Percentiles rank a stretch among this genome's conserved stretches.
Conservation (phyloP, 2,329 filamentous ascomycete species). For the Tolypocladium sp. region DNA sequence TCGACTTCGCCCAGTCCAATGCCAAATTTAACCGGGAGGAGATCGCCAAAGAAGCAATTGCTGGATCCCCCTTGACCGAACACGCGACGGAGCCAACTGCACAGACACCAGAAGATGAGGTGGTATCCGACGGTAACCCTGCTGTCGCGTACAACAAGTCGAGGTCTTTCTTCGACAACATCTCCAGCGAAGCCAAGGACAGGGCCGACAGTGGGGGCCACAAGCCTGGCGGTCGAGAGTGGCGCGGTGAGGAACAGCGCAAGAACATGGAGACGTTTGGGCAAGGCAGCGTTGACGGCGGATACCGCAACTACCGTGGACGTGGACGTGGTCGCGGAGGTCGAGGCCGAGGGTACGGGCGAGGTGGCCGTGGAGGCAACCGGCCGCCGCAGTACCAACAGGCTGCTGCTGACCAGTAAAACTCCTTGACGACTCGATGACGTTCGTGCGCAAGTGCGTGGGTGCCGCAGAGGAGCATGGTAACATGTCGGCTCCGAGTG, state of each 20-base stretch:
- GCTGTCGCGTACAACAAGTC: slow-evolving; percentile 71
- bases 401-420: slow-evolving; percentile 16
- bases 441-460: neutral
- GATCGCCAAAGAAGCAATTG: slow-evolving; percentile 79
- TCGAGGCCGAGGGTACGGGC: slow-evolving; percentile 28
- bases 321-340: slow-evolving; percentile 65
- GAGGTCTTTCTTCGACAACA: slow-evolving; percentile 94
- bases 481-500: neutral
- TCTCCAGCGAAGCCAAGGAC: slow-evolving; percentile 88
- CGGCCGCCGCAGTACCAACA: slow-evolving; percentile 22
- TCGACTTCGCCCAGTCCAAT: slow-evolving; percentile 65
- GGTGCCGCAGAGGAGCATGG: neutral
- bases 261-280: slow-evolving; percentile 98
- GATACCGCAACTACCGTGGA: slow-evolving; percentile 69
- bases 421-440: neutral
- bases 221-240: slow-evolving; percentile 72
- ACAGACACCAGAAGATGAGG: slow-evolving; percentile 27
- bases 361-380: slow-evolving; percentile 31
- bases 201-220: slow-evolving; percentile 63
- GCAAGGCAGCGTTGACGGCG: slow-evolving; percentile 84
- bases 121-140: slow-evolving; percentile 29
- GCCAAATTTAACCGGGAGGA: slow-evolving; percentile 39
- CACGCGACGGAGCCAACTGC: slow-evolving; percentile 28
- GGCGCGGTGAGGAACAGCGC: slow-evolving; percentile 85
- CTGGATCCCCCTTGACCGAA: slow-evolving; percentile 59